Conservation (phyloP, 2,329 filamentous ascomycete genomes). For the Teratosphaeria gauchensis region DNA sequence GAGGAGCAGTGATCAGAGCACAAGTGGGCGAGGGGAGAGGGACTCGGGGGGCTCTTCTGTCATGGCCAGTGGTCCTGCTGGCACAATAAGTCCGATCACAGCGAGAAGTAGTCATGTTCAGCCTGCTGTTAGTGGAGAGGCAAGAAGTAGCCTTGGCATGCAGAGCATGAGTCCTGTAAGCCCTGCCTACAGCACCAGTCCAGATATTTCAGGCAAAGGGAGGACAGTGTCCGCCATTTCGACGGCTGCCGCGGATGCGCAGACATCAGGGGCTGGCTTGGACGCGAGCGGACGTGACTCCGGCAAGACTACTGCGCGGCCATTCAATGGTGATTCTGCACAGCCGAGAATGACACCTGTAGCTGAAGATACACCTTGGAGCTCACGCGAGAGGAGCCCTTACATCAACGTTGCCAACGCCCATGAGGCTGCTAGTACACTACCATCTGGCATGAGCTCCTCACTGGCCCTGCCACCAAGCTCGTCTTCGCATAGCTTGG, state of each 20-base stretch:
- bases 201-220: neutral
- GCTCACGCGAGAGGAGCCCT: neutral
- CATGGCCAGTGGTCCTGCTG: slow-evolving; percentile 2
- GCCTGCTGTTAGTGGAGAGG: neutral
- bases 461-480: neutral
- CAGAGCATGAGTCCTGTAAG: slow-evolving; percentile 3
- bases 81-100: slow-evolving; percentile 17
- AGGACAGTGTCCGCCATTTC: neutral
- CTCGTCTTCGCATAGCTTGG: neutral
- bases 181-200: neutral
- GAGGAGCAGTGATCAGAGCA: slow-evolving; percentile 17
- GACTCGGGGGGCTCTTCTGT: neutral
- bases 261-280: neutral
- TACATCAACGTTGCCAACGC: neutral
- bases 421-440: neutral
- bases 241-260: neutral
- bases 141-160: neutral
- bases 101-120: slow-evolving; percentile 11
- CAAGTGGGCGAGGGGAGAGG: slow-evolving; percentile 10
- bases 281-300: neutral
- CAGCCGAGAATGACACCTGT: neutral
- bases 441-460: neutral
- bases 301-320: neutral
- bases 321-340: neutral
- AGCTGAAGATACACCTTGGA: neutral